Evolutionary conservation across 306 rosid species (phyloP).

Genomic region (Cicer yamashitae): DNA sequence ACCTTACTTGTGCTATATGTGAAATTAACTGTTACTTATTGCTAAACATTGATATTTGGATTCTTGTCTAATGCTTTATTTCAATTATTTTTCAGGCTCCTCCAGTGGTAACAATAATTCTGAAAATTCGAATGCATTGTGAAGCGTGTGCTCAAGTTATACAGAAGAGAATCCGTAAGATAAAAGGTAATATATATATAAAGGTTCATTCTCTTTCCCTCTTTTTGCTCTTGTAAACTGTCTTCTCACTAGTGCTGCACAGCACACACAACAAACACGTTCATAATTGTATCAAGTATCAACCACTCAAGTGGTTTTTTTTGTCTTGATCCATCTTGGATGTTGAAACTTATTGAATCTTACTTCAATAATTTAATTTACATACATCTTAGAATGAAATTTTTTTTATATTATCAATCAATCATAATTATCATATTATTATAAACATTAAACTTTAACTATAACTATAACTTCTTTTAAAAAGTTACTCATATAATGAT

Average conservation of each 20-base stretch:
- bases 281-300: slow-evolving; percentile 8
- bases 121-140: slow-evolving; percentile 84
- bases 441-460: too few relatives aligned
- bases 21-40: background rate
- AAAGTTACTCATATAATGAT: too few relatives aligned
- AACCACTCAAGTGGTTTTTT: background rate
- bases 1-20: too few relatives aligned
- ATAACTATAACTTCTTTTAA: too few relatives aligned
- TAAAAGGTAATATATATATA: slow-evolving; percentile 60
- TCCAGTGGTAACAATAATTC: slow-evolving; percentile 64
- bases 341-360: too few relatives aligned
- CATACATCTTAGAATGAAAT: too few relatives aligned
- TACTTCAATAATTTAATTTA: too few relatives aligned
- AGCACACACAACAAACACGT: slow-evolving; percentile 22
- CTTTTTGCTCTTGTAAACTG: slow-evolving; percentile 4
- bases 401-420: too few relatives aligned
- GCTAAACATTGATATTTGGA: background rate
- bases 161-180: slow-evolving; percentile 74
- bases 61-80: background rate
- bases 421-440: too few relatives aligned
- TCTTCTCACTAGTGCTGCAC: background rate
- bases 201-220: background rate
- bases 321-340: background rate
- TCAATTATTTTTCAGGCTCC: slow-evolving; percentile 61
- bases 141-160: slow-evolving; percentile 90